These are phyloP conservation scores for Leishmania martiniquensis DNA, from an alignment of 208 protist genomes.

Conservation along the genomic window DNA sequence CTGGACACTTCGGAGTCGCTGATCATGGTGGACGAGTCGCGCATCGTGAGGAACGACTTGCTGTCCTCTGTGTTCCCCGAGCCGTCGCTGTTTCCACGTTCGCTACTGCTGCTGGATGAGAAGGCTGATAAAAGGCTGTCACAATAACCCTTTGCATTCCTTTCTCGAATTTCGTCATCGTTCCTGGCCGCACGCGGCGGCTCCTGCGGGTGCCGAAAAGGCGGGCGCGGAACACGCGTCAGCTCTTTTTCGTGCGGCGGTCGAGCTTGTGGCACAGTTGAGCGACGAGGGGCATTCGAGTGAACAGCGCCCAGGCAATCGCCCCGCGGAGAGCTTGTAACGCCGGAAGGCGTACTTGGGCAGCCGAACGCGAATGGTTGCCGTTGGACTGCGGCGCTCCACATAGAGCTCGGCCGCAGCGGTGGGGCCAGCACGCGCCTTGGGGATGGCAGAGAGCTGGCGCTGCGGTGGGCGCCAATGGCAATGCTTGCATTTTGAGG, in stretches of 20 bases:
- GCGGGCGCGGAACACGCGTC: not conserved
- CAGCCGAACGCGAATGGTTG: not conserved
- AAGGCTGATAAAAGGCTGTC: too few species aligned
- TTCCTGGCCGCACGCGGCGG: not conserved
- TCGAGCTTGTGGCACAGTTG: not conserved
- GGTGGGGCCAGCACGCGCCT: not conserved
- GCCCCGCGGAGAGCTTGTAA: too few species aligned
- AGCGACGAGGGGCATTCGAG: not conserved
- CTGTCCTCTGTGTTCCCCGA: not conserved
- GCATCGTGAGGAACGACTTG: not conserved
- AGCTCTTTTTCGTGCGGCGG: not conserved
- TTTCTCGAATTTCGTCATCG: not conserved
- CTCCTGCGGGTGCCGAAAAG: not conserved
- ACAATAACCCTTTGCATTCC: not conserved
- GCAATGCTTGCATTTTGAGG: not conserved
- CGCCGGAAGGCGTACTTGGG: not conserved
- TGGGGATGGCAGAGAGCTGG: not conserved
- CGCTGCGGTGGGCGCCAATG: not conserved
- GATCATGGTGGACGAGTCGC: constrained; percentile 8
- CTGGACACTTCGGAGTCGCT: not conserved
- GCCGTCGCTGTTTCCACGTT: not conserved
- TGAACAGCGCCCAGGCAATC: not conserved
- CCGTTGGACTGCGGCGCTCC: not conserved
- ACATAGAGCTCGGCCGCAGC: not conserved
- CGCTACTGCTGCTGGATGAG: not conserved